phyloP scores from a whole-genome alignment of 192 early-diverging fungal species.

The Umbelopsis sp. region DNA sequence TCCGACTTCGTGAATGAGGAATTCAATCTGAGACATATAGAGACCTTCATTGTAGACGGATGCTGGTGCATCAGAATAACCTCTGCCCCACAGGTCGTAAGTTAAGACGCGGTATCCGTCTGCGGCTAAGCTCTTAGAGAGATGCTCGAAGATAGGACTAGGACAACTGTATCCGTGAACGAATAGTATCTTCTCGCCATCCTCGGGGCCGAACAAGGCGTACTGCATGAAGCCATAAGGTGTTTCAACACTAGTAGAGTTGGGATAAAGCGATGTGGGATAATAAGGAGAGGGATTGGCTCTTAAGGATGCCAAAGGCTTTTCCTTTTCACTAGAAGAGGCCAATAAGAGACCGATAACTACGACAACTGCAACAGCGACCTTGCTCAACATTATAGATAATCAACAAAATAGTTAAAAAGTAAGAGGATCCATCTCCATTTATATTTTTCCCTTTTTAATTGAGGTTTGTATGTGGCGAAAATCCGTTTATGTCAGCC shows the following conservation, averaged over 20 bases:
- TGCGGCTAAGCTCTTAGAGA: constrained; percentile 31
- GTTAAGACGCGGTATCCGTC: constrained; percentile 44
- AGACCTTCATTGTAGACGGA: constrained; percentile 36
- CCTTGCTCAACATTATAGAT: constrained; percentile 3
- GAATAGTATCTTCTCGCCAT: constrained; percentile 40
- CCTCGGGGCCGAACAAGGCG: constrained; percentile 40
- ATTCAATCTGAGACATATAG: constrained; percentile 42
- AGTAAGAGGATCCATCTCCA: no score
- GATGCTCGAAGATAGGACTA: constrained; percentile 15
- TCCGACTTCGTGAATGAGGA: constrained; percentile 46
- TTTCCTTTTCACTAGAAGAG: not conserved
- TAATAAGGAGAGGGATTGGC: constrained; percentile 31
- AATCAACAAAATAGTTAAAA: no score
- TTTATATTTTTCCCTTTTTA: no score
- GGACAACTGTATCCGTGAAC: constrained; percentile 43
- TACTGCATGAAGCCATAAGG: constrained; percentile 49
- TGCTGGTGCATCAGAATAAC: constrained; percentile 46
- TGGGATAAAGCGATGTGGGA: constrained; percentile 34
- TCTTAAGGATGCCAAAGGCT: constrained; percentile 35
- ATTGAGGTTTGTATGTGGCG: no score
- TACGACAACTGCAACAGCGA: not conserved
- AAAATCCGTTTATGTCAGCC: no score
- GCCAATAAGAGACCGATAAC: not conserved
- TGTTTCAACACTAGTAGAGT: constrained; percentile 27
- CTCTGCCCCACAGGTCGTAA: constrained; percentile 53